Conservation (phyloP, 345 rosid genomes). For the Bruguiera sexangula region DNA sequence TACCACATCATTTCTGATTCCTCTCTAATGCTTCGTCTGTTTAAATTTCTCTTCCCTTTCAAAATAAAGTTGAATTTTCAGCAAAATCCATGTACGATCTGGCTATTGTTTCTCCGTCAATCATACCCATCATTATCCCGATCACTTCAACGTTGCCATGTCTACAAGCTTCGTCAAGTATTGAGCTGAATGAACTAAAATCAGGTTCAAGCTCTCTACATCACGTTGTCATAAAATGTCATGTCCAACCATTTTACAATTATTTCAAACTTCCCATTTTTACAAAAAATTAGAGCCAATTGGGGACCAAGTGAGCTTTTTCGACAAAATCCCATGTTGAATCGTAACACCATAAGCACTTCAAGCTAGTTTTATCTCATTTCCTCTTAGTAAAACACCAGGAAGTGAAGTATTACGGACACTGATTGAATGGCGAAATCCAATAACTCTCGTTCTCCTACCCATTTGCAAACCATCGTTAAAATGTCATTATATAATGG, state of each 20-base stretch:
- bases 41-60: too few relatives aligned
- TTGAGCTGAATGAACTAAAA: constrained; percentile 41
- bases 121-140: constrained; percentile 35
- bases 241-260: constrained; percentile 43
- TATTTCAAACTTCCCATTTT: constrained; percentile 41
- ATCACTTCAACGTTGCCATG: constrained; percentile 34
- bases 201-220: constrained; percentile 44
- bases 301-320: constrained; percentile 48
- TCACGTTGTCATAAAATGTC: constrained; percentile 41
- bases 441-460: constrained; percentile 31
- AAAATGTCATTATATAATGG: constrained; percentile 35
- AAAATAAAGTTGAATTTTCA: too few relatives aligned
- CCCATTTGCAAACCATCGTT: constrained; percentile 45
- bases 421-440: constrained; percentile 32
- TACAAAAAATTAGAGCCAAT: constrained; percentile 46
- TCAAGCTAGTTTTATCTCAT: constrained; percentile 42
- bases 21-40: too few relatives aligned
- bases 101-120: constrained; percentile 35
- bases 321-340: constrained; percentile 32
- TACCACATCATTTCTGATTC: too few relatives aligned
- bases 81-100: too few relatives aligned
- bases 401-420: constrained; percentile 48
- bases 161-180: constrained; percentile 69
- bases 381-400: constrained; percentile 38
- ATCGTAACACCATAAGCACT: constrained; percentile 53